phyloP scores from a whole-genome alignment of 2,329 filamentous ascomycete species.

The Zymoseptoria passerinii region DNA sequence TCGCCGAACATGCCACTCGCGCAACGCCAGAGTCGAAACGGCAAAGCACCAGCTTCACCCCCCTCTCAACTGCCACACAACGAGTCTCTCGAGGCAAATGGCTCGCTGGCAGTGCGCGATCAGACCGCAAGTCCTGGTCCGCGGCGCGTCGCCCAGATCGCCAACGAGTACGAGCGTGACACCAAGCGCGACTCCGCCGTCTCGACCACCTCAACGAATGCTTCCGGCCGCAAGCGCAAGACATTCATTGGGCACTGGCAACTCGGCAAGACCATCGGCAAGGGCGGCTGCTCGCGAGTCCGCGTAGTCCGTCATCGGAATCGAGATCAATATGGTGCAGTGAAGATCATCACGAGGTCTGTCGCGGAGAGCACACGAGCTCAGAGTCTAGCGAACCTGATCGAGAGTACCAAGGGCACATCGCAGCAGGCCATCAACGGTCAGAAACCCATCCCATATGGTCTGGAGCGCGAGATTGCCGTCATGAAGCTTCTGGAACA shows the following conservation, averaged over 20 bases:
- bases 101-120: constrained; percentile 35
- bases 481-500: constrained; percentile 96
- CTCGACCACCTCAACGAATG: constrained; percentile 49
- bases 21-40: constrained; percentile 8
- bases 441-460: constrained; percentile 52
- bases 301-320: constrained; percentile 69
- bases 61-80: constrained; percentile 33
- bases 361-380: constrained; percentile 74
- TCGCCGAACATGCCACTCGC: constrained; percentile 23
- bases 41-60: constrained; percentile 9
- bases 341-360: constrained; percentile 86
- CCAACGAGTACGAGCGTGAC: constrained; percentile 38
- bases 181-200: constrained; percentile 47
- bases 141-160: constrained; percentile 46
- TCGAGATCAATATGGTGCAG: constrained; percentile 68
- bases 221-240: constrained; percentile 42
- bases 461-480: constrained; percentile 88
- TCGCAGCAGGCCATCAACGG: constrained; percentile 15
- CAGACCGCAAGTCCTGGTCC: constrained; percentile 36
- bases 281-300: constrained; percentile 82
- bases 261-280: constrained; percentile 78
- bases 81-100: constrained; percentile 38
- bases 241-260: constrained; percentile 91
- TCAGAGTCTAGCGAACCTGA: constrained; percentile 75
- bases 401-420: constrained; percentile 55